Base-by-base conservation (phyloP, 805 yeast species). In the Sugiyamaella qingdaonensis region DNA sequence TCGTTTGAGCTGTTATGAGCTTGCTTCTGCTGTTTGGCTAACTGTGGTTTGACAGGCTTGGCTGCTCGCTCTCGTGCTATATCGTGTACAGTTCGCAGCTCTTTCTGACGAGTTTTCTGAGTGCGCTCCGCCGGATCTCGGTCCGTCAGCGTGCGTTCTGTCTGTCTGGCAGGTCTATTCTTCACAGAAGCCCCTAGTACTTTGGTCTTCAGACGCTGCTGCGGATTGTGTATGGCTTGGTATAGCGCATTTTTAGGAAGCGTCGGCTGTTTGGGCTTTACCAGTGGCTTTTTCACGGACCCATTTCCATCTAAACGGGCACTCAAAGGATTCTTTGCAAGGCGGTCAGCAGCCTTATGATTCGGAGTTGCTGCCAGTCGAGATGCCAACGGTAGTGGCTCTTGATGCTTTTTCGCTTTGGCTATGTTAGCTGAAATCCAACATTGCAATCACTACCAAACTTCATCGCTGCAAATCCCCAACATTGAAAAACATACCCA, bases 201-300 rank as follows among this genome's bases (percentile, higher is more conserved):
- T 31, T 19, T 27, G 16, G 13, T 14, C 29, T 45, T 13, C 21
- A 45, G 27, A n/a, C 48, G 48, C n/a, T 32, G 18, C 36, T 31
- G 14, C 10, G 48, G 48, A 32, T 45, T 18, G 35, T 49, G 52
- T 29, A 49, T 49, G 14, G 52, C 52, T 35, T 39, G 36, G 37
- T 41, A 49, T 21, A 49, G 43, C 11, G 52, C 48, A 16, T 46
- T 46, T 7, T 16, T 29, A 9, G 37, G 16, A 13, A 34, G 16
- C 4, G n/a, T 4, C 8, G 37, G 16, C 37, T 13, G 16, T 34
- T 13, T 34, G 37, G 10, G 37, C 8, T 13, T 4, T 34, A 9
- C 37, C 9, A 4, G 37, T 34, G 37, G 10, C 37, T 34, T 34
- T 14, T 34, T 34, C 8, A 34, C 37, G 16, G 37, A 34, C 4